phyloP scores from a whole-genome alignment of 371 early-diverging fungal genomes.

The Mucor racemosus region DNA sequence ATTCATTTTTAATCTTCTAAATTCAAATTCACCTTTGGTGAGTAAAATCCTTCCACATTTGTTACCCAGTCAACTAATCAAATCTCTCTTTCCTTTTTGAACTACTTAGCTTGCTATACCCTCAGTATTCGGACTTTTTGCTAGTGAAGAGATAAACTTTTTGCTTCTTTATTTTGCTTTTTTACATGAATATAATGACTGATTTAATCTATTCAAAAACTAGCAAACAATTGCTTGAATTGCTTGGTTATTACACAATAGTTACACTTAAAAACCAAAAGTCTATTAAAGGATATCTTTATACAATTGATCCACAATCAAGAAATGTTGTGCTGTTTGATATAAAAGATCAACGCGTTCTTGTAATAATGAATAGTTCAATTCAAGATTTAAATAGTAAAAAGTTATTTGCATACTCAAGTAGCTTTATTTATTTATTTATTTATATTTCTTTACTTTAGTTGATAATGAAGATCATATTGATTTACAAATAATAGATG shows the following conservation, averaged over 20 bases:
- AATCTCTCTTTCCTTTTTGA: too few species aligned
- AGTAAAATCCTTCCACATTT: too few species aligned
- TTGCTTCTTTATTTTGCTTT: constrained; percentile 1
- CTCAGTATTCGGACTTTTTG: constrained; percentile 1
- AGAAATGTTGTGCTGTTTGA: constrained; percentile 30
- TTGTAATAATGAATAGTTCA: constrained; percentile 30
- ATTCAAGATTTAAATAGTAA: constrained; percentile 8
- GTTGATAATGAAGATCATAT: constrained; percentile 17
- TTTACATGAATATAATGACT: neutral
- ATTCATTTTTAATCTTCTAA: too few species aligned
- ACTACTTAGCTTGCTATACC: too few species aligned
- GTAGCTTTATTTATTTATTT: constrained; percentile 6
- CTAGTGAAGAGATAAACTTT: neutral
- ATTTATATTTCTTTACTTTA: neutral
- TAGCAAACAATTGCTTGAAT: constrained; percentile 7
- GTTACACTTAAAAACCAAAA: constrained; percentile 11
- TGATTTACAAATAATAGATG: constrained; percentile 11
- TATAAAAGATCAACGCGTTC: constrained; percentile 2
- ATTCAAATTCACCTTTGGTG: too few species aligned
- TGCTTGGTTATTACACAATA: constrained; percentile 11
- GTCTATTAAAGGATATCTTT: constrained; percentile 31
- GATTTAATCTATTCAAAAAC: neutral
- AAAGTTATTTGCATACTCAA: neutral
- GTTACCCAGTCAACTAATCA: too few species aligned
- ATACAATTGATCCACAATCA: constrained; percentile 40